Conservation (phyloP, 1,284 basidiomycete species). For the Moniliophthora roreri region DNA sequence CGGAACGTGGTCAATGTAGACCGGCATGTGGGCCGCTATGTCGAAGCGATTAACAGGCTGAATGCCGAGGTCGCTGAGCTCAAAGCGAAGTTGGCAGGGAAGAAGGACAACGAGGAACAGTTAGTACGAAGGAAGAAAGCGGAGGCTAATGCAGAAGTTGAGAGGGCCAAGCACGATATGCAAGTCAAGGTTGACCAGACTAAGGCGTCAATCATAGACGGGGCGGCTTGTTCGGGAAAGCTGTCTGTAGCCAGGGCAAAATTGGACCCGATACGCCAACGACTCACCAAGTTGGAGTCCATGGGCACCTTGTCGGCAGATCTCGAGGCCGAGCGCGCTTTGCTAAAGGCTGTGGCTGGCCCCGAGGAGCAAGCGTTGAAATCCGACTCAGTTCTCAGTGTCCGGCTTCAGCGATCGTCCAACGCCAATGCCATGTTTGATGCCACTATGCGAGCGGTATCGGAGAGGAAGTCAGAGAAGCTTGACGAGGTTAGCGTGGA, state of each 20-base stretch:
- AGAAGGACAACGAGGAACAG: constrained; percentile 60
- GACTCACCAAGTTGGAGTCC: constrained; percentile 67
- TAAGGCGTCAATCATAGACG: constrained; percentile 70
- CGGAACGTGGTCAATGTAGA: constrained; percentile 93
- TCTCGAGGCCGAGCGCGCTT: constrained; percentile 69
- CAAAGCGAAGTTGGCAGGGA: constrained; percentile 80
- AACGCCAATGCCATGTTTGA: constrained; percentile 84
- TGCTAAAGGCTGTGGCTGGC: constrained; percentile 67
- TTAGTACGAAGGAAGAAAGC: constrained; percentile 61
- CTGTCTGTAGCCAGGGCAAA: constrained; percentile 76
- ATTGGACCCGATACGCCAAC: constrained; percentile 60
- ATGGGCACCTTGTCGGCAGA: constrained; percentile 53
- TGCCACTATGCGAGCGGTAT: constrained; percentile 77
- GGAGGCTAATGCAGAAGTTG: constrained; percentile 69
- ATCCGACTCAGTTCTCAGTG: constrained; percentile 58
- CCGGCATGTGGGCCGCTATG: constrained; percentile 90
- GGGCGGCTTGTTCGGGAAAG: constrained; percentile 74
- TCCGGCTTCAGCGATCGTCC: constrained; percentile 64
- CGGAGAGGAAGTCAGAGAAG: constrained; percentile 77
- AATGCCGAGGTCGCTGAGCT: constrained; percentile 84
- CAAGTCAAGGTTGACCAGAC: constrained; percentile 68
- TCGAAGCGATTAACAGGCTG: constrained; percentile 89
- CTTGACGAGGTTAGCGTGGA: constrained; percentile 75
- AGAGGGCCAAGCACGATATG: constrained; percentile 70
- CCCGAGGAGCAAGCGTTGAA: constrained; percentile 72